A percentile compares a stretch with the other conserved stretches of the same genome.
Conservation (phyloP, 2,329 filamentous ascomycete genomes). For the Penicillium frequentans region DNA sequence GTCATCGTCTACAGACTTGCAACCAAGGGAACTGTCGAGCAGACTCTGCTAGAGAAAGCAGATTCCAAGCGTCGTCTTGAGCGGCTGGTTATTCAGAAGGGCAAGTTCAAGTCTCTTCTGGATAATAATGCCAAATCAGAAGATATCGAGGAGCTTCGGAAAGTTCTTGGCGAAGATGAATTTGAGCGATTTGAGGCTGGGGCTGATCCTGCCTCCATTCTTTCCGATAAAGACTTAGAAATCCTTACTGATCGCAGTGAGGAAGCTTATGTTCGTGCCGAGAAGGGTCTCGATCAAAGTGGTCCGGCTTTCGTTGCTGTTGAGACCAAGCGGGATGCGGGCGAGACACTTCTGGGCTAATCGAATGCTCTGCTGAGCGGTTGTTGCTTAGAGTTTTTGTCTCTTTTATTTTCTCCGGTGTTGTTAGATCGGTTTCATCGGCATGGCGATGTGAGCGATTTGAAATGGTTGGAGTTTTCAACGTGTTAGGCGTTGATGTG, state of each 20-base stretch:
- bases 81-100: conserved; percentile 94
- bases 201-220: conserved; percentile 59
- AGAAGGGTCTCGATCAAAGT: conserved; percentile 68
- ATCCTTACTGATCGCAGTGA: conserved; percentile 74
- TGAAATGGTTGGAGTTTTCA: no score
- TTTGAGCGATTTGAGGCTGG: conserved; percentile 62
- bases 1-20: conserved; percentile 93
- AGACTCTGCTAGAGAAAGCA: conserved; percentile 79
- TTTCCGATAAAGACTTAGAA: conserved; percentile 74
- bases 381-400: not conserved
- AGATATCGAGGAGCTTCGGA: conserved; percentile 62
- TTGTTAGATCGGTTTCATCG: not conserved
- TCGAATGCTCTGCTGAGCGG: conserved; percentile 2
- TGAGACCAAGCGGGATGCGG: conserved; percentile 65
- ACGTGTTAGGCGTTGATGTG: not conserved
- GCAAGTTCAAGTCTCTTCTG: conserved; percentile 70
- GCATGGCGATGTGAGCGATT: not conserved
- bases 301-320: conserved; percentile 68
- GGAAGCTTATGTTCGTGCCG: conserved; percentile 69
- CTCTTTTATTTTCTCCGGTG: not conserved
- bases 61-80: conserved; percentile 90
- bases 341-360: conserved; percentile 30
- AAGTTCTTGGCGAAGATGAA: conserved; percentile 71
- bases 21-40: conserved; percentile 89
- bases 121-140: conserved; percentile 54